Evolutionary conservation across 2,329 filamentous ascomycete species (phyloP).

Genomic region (Emmonsiellopsis sp.): DNA sequence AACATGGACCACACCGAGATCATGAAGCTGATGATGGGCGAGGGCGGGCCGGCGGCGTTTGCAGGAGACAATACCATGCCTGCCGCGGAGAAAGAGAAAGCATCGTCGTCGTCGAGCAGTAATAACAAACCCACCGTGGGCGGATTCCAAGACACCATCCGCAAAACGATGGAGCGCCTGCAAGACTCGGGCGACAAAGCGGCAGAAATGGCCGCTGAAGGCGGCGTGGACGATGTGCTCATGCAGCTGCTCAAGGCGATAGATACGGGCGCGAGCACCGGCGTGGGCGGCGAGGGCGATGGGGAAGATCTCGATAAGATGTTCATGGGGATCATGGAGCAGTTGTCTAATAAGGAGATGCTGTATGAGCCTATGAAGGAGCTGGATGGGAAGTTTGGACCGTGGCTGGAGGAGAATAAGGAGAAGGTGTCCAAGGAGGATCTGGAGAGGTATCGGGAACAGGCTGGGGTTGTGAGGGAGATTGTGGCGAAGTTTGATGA

Average conservation of each 20-base stretch:
- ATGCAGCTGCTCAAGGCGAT: slow-evolving; percentile 89
- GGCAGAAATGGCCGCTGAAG: slow-evolving; percentile 59
- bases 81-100: too few species aligned
- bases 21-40: slow-evolving; percentile 22
- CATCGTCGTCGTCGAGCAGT: too few species aligned
- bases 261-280: slow-evolving; percentile 45
- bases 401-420: slow-evolving; percentile 74
- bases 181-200: slow-evolving; percentile 78
- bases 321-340: slow-evolving; percentile 97
- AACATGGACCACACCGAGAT: slow-evolving; percentile 20
- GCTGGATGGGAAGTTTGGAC: slow-evolving; percentile 81
- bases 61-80: not conserved
- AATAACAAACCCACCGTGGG: slow-evolving; percentile 39
- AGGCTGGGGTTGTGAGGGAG: slow-evolving; percentile 68
- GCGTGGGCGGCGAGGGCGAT: slow-evolving; percentile 28
- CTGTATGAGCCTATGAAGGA: slow-evolving; percentile 99
- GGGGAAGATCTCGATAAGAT: slow-evolving; percentile 76
- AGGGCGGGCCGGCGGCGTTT: slow-evolving; percentile 13
- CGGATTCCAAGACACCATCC: slow-evolving; percentile 85
- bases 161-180: slow-evolving; percentile 93
- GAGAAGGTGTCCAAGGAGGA: slow-evolving; percentile 56
- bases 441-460: slow-evolving; percentile 67
- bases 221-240: slow-evolving; percentile 69
- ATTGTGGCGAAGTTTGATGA: slow-evolving; percentile 87
- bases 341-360: slow-evolving; percentile 96